These are phyloP conservation scores for Phyllosticta citriasiana DNA, from an alignment of 2,329 filamentous ascomycete genomes.

Conservation along the genomic window DNA sequence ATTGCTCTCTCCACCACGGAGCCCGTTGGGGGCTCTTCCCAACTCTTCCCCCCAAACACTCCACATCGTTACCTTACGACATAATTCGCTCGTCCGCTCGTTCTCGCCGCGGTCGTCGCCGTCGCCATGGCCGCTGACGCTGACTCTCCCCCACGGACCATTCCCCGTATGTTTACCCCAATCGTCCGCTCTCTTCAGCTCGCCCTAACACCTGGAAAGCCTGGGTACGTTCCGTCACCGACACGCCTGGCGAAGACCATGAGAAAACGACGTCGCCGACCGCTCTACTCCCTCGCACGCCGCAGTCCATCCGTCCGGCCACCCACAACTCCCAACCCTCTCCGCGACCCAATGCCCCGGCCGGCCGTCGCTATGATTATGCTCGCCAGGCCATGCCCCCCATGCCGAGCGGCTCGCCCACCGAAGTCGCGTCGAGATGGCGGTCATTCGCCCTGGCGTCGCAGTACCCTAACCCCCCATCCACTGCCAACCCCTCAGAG, in stretches of 20 bases:
- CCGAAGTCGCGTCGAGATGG: conserved; percentile 29
- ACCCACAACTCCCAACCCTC: conserved; percentile 29
- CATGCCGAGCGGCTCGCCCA: conserved; percentile 24
- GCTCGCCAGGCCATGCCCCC: conserved; percentile 28
- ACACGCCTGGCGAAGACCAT: conserved; percentile 15
- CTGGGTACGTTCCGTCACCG: conserved; percentile 29
- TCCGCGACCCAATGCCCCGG: conserved; percentile 26
- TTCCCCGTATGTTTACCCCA: conserved; percentile 3
- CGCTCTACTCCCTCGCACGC: conserved; percentile 16
- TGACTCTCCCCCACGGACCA: conserved; percentile 1
- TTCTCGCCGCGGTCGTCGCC: neutral
- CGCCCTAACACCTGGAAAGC: conserved; percentile 12
- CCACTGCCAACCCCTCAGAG: conserved; percentile 26
- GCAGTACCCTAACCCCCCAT: conserved; percentile 17
- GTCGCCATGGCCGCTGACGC: conserved; percentile 4
- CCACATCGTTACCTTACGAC: neutral
- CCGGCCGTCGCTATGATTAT: conserved; percentile 31
- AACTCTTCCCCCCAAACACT: neutral
- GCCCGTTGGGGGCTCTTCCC: neutral
- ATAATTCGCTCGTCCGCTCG: conserved; percentile 1
- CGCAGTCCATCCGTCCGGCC: conserved; percentile 23
- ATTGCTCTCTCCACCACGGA: neutral
- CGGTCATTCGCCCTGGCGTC: conserved; percentile 26
- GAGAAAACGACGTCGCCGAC: neutral
- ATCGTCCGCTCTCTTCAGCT: neutral